phyloP scores from a whole-genome alignment of 2,329 filamentous ascomycete genomes.

The Polytolypa hystricis region DNA sequence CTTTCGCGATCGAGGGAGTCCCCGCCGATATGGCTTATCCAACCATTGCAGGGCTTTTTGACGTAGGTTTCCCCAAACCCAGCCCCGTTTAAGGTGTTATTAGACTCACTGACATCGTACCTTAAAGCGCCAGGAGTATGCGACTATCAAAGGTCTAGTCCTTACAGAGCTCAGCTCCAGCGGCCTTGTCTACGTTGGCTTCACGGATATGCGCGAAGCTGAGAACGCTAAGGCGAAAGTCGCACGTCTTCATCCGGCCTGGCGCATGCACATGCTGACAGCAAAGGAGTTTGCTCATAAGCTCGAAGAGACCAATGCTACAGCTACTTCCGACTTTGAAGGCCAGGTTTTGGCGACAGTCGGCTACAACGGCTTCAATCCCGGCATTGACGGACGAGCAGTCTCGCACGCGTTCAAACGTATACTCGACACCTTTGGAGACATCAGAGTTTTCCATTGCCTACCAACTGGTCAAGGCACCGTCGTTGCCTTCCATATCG shows the following conservation, averaged over 20 bases:
- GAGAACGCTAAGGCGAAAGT: conserved; percentile 40
- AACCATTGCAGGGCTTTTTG: conserved; percentile 28
- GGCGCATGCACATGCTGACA: conserved; percentile 38
- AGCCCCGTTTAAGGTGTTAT: too few species aligned
- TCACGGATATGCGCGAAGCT: conserved; percentile 52
- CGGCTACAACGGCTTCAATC: conserved; percentile 25
- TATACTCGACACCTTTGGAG: conserved; percentile 27
- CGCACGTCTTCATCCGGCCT: conserved; percentile 34
- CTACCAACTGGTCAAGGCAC: conserved; percentile 19
- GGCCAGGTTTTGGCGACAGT: conserved; percentile 46
- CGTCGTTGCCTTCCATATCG: conserved; percentile 27
- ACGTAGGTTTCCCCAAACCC: conserved; percentile 22
- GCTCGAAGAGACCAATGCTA: conserved; percentile 18
- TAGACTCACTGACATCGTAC: conserved; percentile 10
- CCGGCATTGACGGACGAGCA: conserved; percentile 17
- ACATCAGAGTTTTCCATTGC: conserved; percentile 25
- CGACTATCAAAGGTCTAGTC: conserved; percentile 28
- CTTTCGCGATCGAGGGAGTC: conserved; percentile 25
- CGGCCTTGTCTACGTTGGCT: conserved; percentile 43
- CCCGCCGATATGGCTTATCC: conserved; percentile 22
- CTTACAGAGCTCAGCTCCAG: conserved; percentile 24
- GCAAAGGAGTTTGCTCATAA: conserved; percentile 36
- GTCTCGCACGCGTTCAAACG: conserved; percentile 40
- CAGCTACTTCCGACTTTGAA: conserved; percentile 37
- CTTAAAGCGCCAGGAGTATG: conserved; percentile 25